Conservation (phyloP, 2,329 filamentous ascomycete genomes). For the Penicillium sp. region DNA sequence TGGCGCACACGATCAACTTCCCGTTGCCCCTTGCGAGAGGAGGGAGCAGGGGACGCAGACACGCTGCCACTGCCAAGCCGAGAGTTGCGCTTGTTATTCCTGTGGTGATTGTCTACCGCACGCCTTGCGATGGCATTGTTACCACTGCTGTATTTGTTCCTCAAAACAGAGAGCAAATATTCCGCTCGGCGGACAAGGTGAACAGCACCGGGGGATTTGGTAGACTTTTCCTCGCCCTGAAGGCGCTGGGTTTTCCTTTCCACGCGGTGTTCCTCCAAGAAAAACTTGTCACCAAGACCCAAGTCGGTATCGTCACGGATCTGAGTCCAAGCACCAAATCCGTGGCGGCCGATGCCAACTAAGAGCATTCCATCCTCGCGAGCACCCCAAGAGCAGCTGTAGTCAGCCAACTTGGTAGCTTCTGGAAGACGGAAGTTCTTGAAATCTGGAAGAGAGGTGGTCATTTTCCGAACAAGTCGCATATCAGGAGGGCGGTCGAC, state of each 20-base stretch:
- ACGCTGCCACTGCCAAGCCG: slow-evolving; percentile 40
- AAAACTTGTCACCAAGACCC: slow-evolving; percentile 85
- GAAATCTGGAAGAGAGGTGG: slow-evolving; percentile 65
- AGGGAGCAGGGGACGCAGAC: slow-evolving; percentile 48
- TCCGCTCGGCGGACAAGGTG: slow-evolving; percentile 93
- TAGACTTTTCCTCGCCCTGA: slow-evolving; percentile 56
- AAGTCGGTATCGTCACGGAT: slow-evolving; percentile 91
- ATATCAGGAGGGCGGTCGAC: slow-evolving; percentile 89
- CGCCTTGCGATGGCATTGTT: slow-evolving; percentile 66
- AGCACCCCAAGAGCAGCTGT: slow-evolving; percentile 87
- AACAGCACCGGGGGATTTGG: slow-evolving; percentile 91
- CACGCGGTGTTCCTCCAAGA: slow-evolving; percentile 95
- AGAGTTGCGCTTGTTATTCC: slow-evolving; percentile 78
- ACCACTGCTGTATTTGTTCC: slow-evolving; percentile 76
- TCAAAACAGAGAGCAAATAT: slow-evolving; percentile 91
- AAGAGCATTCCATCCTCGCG: slow-evolving; percentile 97
- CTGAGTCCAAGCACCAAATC: slow-evolving; percentile 91
- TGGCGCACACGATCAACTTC: slow-evolving; percentile 44
- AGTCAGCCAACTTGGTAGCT: slow-evolving; percentile 87
- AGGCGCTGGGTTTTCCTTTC: slow-evolving; percentile 92
- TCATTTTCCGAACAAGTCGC: slow-evolving; percentile 75
- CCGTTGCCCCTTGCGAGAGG: slow-evolving; percentile 43
- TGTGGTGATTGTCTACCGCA: slow-evolving; percentile 87
- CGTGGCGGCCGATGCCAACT: slow-evolving; percentile 87
- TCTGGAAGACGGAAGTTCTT: slow-evolving; percentile 83